Evolutionary conservation across 352 stramenopile species (phyloP), one percentile per base, ranked within the genome.

Genomic region (Phytophthora rubi): DNA sequence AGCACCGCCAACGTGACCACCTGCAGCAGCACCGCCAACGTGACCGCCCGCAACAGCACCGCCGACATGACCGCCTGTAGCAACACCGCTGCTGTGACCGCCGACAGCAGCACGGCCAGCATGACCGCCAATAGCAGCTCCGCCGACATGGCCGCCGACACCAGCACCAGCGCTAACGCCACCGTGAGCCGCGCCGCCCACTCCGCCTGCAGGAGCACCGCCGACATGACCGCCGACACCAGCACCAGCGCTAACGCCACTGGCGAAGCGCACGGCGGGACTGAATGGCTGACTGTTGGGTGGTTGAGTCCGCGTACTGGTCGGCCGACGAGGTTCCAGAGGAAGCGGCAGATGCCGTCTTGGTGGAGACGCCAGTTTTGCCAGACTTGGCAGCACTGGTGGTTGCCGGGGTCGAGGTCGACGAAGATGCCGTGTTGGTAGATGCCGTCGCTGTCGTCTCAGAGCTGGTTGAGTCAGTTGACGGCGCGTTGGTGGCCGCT

Each of bases 281-380:
- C 45, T 73, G 66, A 2, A 18, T 58, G 18, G 67, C 49, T 23
- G 65, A 68, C 48, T 73, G 59, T 32, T 68, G 65, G 18, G 65
- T 72, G 23, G 58, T 68, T 32, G 68, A 75, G 28, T 75, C 61
- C 23, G 61, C 28, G 23, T 75, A 70, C 61, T 48, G 56, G n/a
- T 75, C 68, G 23, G 54, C 48, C 16, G 60, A 70, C 2, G 61
- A 74, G 45, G 68, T 75, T 10, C 42, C 51, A 9, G 55, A 70
- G 10, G 61, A 59, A 16, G 42, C 49, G 13, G 62, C 39, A 21
- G 67, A 62, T 15, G 60, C 30, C 21, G 62, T 63, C 33, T 48
- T 59, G n/a, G 62, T 61, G 45, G 62, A 70, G 9, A 64, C 55
- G 13, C 56, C 68, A 12, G 56, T 63, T 26, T 70, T 68, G 32